Evolutionary conservation across 2,329 filamentous ascomycete genomes (phyloP).

Genomic region (Cladosporium sp.): DNA sequence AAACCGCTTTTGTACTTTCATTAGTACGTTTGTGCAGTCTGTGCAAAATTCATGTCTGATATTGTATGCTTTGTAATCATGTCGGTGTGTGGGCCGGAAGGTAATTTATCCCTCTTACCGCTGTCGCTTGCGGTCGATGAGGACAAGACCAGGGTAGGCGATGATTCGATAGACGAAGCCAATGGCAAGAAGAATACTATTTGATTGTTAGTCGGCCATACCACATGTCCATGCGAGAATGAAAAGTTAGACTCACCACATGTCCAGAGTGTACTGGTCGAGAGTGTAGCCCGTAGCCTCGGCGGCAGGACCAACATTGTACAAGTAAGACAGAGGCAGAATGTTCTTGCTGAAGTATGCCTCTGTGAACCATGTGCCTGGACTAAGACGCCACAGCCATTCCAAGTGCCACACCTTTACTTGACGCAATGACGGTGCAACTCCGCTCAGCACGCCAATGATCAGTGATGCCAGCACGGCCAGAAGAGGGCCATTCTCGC

Average conservation of each 20-base stretch:
- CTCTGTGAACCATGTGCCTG: constrained; percentile 55
- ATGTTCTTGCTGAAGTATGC: constrained; percentile 53
- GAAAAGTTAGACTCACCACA: constrained; percentile 17
- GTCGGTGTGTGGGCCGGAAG: neutral
- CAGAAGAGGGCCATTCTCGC: constrained; percentile 55
- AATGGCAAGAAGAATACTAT: constrained; percentile 26
- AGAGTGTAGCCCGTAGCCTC: constrained; percentile 44
- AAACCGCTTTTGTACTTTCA: neutral
- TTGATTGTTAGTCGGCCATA: neutral
- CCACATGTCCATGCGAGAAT: neutral
- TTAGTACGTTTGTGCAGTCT: too few species aligned
- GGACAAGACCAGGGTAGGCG: constrained; percentile 23
- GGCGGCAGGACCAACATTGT: constrained; percentile 46
- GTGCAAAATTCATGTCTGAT: neutral
- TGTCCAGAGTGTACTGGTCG: constrained; percentile 43
- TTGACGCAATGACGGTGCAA: constrained; percentile 47
- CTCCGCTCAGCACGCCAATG: constrained; percentile 52
- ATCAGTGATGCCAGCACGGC: constrained; percentile 54
- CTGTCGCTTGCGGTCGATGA: constrained; percentile 25
- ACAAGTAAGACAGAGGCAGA: constrained; percentile 48
- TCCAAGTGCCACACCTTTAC: constrained; percentile 51
- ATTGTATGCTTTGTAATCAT: neutral
- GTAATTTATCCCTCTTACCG: constrained; percentile 15
- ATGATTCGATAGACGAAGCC: constrained; percentile 25
- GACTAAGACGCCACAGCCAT: constrained; percentile 52